Conservation (phyloP, 1,284 basidiomycete species). For the Sanghuangporus weigelae region DNA sequence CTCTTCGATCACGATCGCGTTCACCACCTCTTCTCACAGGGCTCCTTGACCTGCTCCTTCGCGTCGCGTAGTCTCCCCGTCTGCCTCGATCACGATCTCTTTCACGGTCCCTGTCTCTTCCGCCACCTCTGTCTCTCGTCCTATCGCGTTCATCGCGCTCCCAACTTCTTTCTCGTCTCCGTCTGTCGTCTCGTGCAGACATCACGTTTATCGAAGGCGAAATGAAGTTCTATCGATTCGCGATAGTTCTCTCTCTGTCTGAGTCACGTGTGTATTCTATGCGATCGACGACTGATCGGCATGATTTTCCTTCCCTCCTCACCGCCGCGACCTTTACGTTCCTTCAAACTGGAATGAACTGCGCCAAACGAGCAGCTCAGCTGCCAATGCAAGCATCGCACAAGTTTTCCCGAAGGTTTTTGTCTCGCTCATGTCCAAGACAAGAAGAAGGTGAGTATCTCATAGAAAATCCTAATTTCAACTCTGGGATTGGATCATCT, state of each 20-base stretch:
- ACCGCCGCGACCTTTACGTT: too few species aligned
- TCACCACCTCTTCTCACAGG: slow-evolving; percentile 47
- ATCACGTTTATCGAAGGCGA: slow-evolving; percentile 30
- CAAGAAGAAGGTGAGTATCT: too few species aligned
- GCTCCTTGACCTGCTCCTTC: slow-evolving; percentile 61
- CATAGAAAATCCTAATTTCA: background rate
- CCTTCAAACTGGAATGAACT: too few species aligned
- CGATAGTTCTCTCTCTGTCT: too few species aligned
- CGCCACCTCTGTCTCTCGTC: slow-evolving; percentile 33
- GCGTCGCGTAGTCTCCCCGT: slow-evolving; percentile 6
- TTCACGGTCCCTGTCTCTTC: slow-evolving; percentile 30
- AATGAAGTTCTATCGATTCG: too few species aligned
- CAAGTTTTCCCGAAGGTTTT: background rate
- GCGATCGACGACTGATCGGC: too few species aligned
- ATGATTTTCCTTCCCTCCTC: too few species aligned
- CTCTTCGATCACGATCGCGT: slow-evolving; percentile 41
- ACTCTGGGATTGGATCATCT: background rate
- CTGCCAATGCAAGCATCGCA: background rate
- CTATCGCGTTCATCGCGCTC: slow-evolving; percentile 49
- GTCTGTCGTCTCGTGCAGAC: slow-evolving; percentile 49
- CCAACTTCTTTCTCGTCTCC: slow-evolving; percentile 63
- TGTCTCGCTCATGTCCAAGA: background rate
- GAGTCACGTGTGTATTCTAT: background rate
- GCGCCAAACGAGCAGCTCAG: too few species aligned
- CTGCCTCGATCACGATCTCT: slow-evolving; percentile 22